A percentile compares a stretch with the other conserved stretches of the same genome.
phyloP scores from a whole-genome alignment of 2,329 filamentous ascomycete genomes.

The Tolypocladium paradoxum region DNA sequence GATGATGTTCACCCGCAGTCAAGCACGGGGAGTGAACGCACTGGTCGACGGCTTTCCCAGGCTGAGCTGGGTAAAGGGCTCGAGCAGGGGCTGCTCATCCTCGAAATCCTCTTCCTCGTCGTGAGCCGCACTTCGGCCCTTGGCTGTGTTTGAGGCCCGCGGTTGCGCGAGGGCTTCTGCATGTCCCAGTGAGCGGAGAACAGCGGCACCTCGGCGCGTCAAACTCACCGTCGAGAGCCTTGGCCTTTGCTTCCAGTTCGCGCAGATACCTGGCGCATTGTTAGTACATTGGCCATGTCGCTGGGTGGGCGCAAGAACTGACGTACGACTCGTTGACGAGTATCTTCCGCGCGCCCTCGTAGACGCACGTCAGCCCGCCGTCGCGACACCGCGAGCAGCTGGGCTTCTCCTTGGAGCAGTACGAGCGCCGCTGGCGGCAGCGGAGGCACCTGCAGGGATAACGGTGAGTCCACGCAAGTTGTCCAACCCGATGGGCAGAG shows the following conservation, averaged over 20 bases:
- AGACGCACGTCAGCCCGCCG: constrained; percentile 18
- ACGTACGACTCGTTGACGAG: constrained; percentile 22
- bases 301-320: no score
- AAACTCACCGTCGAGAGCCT: constrained; percentile 15
- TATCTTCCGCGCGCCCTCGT: constrained; percentile 23
- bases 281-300: neutral
- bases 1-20: no score
- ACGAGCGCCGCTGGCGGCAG: constrained; percentile 23
- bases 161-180: neutral
- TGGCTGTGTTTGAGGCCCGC: neutral
- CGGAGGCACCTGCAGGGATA: constrained; percentile 18
- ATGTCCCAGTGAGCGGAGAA: neutral
- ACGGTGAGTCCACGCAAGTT: neutral
- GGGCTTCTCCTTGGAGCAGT: constrained; percentile 26
- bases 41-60: constrained; percentile 20
- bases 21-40: constrained; percentile 1
- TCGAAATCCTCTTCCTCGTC: constrained; percentile 19
- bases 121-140: neutral
- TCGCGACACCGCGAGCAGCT: constrained; percentile 22
- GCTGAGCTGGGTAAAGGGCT: constrained; percentile 23
- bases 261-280: constrained; percentile 17
- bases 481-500: no score
- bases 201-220: neutral
- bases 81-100: constrained; percentile 20
- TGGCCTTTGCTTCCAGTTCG: constrained; percentile 21